A percentile compares a stretch with the other conserved stretches of the same genome.
phyloP scores from a whole-genome alignment of 2,329 filamentous ascomycete species.

The Laburnicola sp. region DNA sequence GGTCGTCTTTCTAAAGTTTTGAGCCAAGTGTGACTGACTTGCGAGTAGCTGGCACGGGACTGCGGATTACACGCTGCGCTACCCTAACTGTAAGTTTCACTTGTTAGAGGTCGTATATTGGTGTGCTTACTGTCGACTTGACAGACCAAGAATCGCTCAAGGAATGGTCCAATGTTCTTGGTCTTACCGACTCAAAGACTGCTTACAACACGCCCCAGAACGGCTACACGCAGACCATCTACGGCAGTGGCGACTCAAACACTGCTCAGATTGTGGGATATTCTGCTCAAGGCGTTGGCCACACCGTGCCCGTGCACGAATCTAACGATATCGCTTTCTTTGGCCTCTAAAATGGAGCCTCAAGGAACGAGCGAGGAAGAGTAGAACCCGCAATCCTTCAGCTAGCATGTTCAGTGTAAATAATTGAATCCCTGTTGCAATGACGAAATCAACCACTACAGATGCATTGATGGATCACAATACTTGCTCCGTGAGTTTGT shows the following conservation, averaged over 20 bases:
- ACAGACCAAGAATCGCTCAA: slow-evolving; percentile 30
- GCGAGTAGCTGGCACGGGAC: slow-evolving; percentile 20
- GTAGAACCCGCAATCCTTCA: too few species aligned
- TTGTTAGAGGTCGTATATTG: background rate
- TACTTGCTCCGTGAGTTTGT: too few species aligned
- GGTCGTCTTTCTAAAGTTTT: background rate
- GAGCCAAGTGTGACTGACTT: background rate
- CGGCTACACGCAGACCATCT: slow-evolving; percentile 32
- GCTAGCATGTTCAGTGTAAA: too few species aligned
- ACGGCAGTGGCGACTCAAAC: slow-evolving; percentile 26
- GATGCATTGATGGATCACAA: too few species aligned
- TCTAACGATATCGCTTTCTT: slow-evolving; percentile 24
- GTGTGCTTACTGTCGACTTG: background rate
- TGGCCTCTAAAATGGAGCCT: slow-evolving; percentile 12
- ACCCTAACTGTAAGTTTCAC: slow-evolving; percentile 18
- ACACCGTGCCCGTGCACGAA: slow-evolving; percentile 28
- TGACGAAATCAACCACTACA: too few species aligned
- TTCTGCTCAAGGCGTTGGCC: slow-evolving; percentile 28
- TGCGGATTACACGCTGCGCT: slow-evolving; percentile 19
- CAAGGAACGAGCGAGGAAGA: too few species aligned
- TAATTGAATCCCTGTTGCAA: too few species aligned
- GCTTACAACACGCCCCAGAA: slow-evolving; percentile 26
- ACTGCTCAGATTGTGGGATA: slow-evolving; percentile 29
- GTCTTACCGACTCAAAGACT: slow-evolving; percentile 20
- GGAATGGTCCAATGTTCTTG: slow-evolving; percentile 33